phyloP scores from a whole-genome alignment of 2,329 filamentous ascomycete genomes.

The Akanthomyces muscarius region DNA sequence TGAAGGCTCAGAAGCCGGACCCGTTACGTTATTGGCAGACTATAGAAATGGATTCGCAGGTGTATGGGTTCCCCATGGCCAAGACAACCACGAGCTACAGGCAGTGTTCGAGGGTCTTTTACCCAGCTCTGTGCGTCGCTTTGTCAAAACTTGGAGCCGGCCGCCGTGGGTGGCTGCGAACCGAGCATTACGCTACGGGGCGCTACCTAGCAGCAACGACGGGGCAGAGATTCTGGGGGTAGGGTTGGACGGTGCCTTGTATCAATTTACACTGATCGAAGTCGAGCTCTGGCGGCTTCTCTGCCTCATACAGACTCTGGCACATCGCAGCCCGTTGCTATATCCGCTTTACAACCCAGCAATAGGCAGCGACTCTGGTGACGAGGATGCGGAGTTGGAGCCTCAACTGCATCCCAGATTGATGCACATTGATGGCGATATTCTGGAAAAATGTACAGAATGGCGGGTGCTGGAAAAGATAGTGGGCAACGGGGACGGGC shows the following conservation, averaged over 20 bases:
- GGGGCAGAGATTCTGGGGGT: constrained; percentile 58
- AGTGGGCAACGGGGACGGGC: constrained; percentile 30
- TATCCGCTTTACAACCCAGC: constrained; percentile 42
- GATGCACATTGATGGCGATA: constrained; percentile 66
- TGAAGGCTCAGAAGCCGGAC: constrained; percentile 29
- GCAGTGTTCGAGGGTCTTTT: constrained; percentile 54
- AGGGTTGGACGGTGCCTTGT: constrained; percentile 65
- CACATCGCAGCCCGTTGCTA: constrained; percentile 42
- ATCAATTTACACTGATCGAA: constrained; percentile 64
- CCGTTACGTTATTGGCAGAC: constrained; percentile 47
- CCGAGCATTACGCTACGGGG: constrained; percentile 36
- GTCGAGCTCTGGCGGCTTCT: constrained; percentile 63
- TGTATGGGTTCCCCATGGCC: constrained; percentile 46
- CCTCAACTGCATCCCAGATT: constrained; percentile 39
- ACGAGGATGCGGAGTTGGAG: constrained; percentile 29
- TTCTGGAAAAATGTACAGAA: constrained; percentile 53
- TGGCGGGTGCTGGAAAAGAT: constrained; percentile 42
- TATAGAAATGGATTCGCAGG: constrained; percentile 44
- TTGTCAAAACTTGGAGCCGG: constrained; percentile 51
- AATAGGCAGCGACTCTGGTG: constrained; percentile 19
- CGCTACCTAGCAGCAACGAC: constrained; percentile 39
- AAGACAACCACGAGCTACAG: constrained; percentile 38
- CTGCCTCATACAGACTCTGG: constrained; percentile 68
- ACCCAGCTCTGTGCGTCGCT: constrained; percentile 52
- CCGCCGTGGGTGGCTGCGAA: constrained; percentile 44